Conservation (phyloP, 768 basidiomycete genomes). For the Leccinum truebloodii region DNA sequence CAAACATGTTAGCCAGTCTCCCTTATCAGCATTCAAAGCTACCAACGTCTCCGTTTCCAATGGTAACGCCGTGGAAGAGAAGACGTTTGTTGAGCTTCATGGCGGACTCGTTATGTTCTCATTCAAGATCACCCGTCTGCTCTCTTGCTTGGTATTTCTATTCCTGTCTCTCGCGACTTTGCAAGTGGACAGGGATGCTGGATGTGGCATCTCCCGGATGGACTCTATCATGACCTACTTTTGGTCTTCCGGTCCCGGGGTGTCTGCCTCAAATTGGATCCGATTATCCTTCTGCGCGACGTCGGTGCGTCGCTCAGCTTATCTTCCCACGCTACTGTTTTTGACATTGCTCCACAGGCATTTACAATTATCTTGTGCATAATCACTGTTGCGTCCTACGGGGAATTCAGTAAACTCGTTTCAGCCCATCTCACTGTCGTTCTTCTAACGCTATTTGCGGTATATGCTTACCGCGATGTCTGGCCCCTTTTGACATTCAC, state of each 20-base stretch:
- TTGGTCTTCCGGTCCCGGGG: neutral
- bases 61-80: neutral
- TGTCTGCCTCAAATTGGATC: neutral
- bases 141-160: neutral
- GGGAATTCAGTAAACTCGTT: neutral
- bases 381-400: neutral
- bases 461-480: constrained; percentile 1
- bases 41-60: neutral
- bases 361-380: neutral
- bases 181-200: neutral
- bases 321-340: neutral
- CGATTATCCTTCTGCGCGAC: neutral
- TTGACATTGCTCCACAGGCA: neutral
- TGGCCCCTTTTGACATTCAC: constrained; percentile 4
- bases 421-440: neutral
- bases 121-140: neutral
- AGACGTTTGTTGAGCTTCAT: neutral
- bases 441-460: neutral
- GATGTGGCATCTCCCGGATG: neutral
- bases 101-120: neutral
- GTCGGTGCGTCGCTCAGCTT: neutral
- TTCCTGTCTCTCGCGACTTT: neutral
- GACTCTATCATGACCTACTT: neutral
- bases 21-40: neutral
- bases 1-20: neutral